These are phyloP conservation scores for Westerdykella aurantiaca DNA, from an alignment of 2,329 filamentous ascomycete genomes.

Conservation along the genomic window DNA sequence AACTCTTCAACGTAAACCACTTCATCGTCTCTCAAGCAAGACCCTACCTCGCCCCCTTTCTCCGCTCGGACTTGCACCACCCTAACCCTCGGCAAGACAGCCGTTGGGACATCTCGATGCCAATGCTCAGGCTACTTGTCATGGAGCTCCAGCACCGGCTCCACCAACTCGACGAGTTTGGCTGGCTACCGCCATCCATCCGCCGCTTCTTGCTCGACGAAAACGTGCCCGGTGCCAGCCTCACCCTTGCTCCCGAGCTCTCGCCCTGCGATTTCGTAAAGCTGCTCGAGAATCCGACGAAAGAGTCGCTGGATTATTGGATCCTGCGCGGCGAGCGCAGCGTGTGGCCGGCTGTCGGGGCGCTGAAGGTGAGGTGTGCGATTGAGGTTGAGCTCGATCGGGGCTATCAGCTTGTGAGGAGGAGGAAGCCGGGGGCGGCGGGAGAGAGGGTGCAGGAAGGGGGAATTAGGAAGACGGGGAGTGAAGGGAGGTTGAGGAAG, in stretches of 20 bases:
- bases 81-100: conserved; percentile 56
- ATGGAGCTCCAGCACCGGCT: conserved; percentile 76
- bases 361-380: conserved; percentile 73
- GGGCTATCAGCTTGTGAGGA: conserved; percentile 73
- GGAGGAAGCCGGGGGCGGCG: conserved; percentile 41
- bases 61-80: conserved; percentile 74
- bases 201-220: conserved; percentile 78
- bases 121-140: conserved; percentile 59
- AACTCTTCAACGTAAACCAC: conserved; percentile 90
- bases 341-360: conserved; percentile 84
- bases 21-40: conserved; percentile 91
- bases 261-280: conserved; percentile 66
- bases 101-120: conserved; percentile 54
- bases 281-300: conserved; percentile 76
- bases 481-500: conserved; percentile 13
- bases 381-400: conserved; percentile 84
- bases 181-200: conserved; percentile 62
- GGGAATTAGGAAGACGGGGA: conserved; percentile 9
- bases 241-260: conserved; percentile 79
- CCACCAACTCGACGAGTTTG: conserved; percentile 72
- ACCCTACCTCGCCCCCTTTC: conserved; percentile 81
- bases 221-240: conserved; percentile 66
- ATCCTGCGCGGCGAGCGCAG: conserved; percentile 76
- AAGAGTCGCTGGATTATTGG: conserved; percentile 75
- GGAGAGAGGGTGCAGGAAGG: conserved; percentile 24